phyloP scores from a whole-genome alignment of 768 basidiomycete genomes.

The Rhodotorula sphaerocarpa region DNA sequence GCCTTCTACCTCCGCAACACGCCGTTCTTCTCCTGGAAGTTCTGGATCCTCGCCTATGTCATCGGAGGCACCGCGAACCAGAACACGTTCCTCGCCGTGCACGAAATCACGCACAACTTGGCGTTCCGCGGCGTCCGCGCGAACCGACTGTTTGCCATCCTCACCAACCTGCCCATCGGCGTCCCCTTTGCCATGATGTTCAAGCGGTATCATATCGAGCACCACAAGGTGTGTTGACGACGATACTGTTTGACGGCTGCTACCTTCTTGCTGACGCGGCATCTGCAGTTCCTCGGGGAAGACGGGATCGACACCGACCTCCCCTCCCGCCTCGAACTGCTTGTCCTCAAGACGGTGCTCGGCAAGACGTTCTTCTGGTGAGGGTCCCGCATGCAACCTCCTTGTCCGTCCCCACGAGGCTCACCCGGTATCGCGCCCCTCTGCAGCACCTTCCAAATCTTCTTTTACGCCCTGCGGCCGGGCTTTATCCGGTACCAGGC shows the following conservation, averaged over 20 bases:
- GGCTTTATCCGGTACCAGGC: conserved; percentile 79
- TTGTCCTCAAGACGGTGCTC: conserved; percentile 84
- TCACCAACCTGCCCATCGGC: conserved; percentile 87
- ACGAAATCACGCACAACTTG: conserved; percentile 96
- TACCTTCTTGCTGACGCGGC: not conserved
- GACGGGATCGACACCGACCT: conserved; percentile 95
- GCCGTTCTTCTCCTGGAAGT: conserved; percentile 60
- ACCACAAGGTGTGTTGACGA: conserved; percentile 29
- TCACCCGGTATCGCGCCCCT: too few relatives aligned
- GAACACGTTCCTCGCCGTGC: conserved; percentile 94
- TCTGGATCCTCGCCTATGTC: conserved; percentile 68
- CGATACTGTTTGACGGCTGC: too few relatives aligned
- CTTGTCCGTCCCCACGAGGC: not conserved
- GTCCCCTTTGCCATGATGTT: conserved; percentile 92
- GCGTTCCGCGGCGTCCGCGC: conserved; percentile 73
- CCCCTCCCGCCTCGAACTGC: conserved; percentile 73
- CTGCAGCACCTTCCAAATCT: conserved; percentile 89
- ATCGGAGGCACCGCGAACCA: conserved; percentile 95
- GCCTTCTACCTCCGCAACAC: conserved; percentile 63
- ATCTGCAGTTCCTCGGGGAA: conserved; percentile 66
- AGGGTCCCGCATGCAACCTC: conserved; percentile 41
- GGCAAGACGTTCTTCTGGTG: conserved; percentile 98
- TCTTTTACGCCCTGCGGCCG: conserved; percentile 95
- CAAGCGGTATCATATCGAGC: conserved; percentile 55
- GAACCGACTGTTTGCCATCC: conserved; percentile 80